Conservation (phyloP, 805 yeast genomes). For the Myxozyma neotropica region DNA sequence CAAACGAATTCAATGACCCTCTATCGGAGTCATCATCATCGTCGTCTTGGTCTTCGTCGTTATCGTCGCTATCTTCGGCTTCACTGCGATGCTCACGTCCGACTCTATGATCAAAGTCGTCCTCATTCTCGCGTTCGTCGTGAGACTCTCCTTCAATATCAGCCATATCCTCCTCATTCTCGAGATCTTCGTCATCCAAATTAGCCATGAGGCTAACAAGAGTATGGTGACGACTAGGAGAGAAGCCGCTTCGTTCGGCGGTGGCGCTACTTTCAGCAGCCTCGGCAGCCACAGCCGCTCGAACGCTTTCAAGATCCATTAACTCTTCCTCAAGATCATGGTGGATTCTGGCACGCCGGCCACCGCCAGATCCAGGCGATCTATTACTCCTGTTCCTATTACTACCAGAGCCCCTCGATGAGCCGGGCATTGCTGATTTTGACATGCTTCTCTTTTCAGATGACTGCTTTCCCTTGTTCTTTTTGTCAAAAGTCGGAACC, state of each 20-base stretch:
- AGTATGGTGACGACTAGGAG: conserved; percentile 11
- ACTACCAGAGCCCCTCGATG: background rate
- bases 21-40: conserved; percentile 21
- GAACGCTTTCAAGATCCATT: conserved; percentile 22
- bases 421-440: background rate
- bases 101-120: conserved; percentile 42
- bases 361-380: conserved; percentile 9
- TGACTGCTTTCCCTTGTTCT: background rate
- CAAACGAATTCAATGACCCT: conserved; percentile 7
- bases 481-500: background rate
- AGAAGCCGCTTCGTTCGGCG: background rate
- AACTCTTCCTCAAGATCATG: conserved; percentile 27
- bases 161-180: conserved; percentile 17
- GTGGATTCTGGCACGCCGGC: conserved; percentile 22
- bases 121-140: conserved; percentile 28
- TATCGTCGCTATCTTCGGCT: conserved; percentile 36
- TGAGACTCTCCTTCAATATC: conserved; percentile 20
- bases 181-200: conserved; percentile 28
- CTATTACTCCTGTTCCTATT: conserved; percentile 1
- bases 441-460: background rate
- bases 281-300: conserved; percentile 19
- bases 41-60: conserved; percentile 31
- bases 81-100: conserved; percentile 40
- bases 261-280: conserved; percentile 2
- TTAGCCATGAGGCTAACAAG: conserved; percentile 11